Evolutionary conservation across 805 yeast genomes (phyloP).

Genomic region (Pichia paraexigua): DNA sequence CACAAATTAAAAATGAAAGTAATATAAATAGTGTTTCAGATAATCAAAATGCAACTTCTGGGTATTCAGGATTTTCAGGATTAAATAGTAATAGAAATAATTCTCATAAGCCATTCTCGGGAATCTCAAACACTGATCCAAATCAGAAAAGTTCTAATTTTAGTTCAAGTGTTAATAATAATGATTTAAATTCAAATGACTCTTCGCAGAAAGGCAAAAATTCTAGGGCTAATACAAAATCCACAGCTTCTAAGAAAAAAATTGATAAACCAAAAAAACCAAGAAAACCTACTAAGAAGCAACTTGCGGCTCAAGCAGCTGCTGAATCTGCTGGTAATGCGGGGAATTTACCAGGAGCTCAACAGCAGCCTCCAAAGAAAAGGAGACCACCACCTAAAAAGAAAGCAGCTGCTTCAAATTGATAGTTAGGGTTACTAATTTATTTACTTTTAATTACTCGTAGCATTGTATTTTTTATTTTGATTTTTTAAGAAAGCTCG

Average conservation of each 20-base stretch:
- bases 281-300: slow-evolving; percentile 28
- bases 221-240: slow-evolving; percentile 1
- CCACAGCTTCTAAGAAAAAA: slow-evolving; percentile 13
- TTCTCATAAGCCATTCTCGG: neutral
- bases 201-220: neutral
- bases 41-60: slow-evolving; percentile 2
- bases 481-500: neutral
- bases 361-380: slow-evolving; percentile 21
- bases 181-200: neutral
- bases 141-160: neutral
- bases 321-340: slow-evolving; percentile 21
- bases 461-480: neutral
- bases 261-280: slow-evolving; percentile 21
- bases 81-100: neutral
- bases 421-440: neutral
- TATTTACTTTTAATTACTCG: neutral
- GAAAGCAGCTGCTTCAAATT: slow-evolving; percentile 8
- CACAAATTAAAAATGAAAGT: slow-evolving; percentile 6
- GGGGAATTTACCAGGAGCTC: slow-evolving; percentile 9
- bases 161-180: neutral
- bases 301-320: slow-evolving; percentile 23
- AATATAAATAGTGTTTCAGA: slow-evolving; percentile 3
- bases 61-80: neutral
- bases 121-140: neutral
- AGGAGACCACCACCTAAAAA: slow-evolving; percentile 24